Percentiles rank a stretch among this genome's conserved stretches.
Conservation (phyloP, 1,139 yeast species). For the Trichomonascaceae sp. region DNA sequence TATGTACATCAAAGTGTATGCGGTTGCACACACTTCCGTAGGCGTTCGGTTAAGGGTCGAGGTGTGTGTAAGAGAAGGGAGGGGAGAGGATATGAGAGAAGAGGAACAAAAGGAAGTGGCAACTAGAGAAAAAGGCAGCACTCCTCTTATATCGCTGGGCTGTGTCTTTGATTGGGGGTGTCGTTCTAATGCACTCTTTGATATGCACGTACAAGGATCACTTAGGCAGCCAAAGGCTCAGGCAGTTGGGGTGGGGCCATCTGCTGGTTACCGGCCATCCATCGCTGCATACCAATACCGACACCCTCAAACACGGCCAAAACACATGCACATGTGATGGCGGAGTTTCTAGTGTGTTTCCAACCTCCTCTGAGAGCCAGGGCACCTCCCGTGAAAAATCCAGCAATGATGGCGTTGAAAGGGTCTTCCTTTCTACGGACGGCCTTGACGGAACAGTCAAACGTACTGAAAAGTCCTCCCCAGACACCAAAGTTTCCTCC, state of each 20-base stretch:
- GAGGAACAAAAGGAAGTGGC: too few species aligned
- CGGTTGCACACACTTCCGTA: too few species aligned
- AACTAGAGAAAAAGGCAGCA: too few species aligned
- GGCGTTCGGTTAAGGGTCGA: too few species aligned
- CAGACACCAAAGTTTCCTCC: slow-evolving; percentile 99
- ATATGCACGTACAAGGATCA: too few species aligned
- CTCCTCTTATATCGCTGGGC: too few species aligned
- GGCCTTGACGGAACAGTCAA: slow-evolving; percentile 91
- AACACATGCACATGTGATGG: slow-evolving; percentile 94
- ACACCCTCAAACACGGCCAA: slow-evolving; percentile 97
- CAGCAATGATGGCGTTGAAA: slow-evolving; percentile 96
- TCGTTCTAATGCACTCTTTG: too few species aligned
- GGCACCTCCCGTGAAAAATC: slow-evolving; percentile 97
- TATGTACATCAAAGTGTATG: too few species aligned
- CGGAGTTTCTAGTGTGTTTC: slow-evolving; percentile 92
- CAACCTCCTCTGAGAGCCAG: slow-evolving; percentile 98
- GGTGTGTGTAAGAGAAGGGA: too few species aligned
- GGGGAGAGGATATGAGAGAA: too few species aligned
- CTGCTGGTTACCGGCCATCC: slow-evolving; percentile 73
- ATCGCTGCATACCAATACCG: slow-evolving; percentile 89
- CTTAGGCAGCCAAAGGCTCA: slow-evolving; percentile 22
- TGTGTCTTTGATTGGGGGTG: too few species aligned
- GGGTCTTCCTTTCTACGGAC: slow-evolving; percentile 97
- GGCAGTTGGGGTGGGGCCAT: slow-evolving; percentile 36
- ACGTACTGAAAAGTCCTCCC: slow-evolving; percentile 97